These are phyloP conservation scores for Setomelanomma holmii DNA, from an alignment of 2,329 filamentous ascomycete species.

Conservation along the genomic window DNA sequence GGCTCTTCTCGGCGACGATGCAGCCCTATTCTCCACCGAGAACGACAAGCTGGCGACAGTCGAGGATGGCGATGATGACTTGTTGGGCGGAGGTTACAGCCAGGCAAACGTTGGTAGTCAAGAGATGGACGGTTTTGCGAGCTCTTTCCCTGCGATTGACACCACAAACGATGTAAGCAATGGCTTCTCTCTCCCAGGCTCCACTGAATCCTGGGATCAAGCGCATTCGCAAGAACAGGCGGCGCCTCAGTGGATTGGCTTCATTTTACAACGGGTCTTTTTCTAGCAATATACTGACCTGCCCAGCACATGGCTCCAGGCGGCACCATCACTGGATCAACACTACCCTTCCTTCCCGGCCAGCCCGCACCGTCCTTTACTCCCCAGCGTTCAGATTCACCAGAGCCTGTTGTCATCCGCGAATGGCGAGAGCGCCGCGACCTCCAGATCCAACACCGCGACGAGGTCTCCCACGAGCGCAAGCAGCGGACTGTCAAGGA, in stretches of 20 bases:
- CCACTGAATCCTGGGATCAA: too few species aligned
- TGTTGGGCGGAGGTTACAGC: slow-evolving; percentile 68
- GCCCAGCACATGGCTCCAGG: slow-evolving; percentile 73
- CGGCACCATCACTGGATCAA: slow-evolving; percentile 78
- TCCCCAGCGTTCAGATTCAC: slow-evolving; percentile 69
- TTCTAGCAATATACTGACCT: slow-evolving; percentile 16
- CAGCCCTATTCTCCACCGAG: slow-evolving; percentile 82
- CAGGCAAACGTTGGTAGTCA: slow-evolving; percentile 50
- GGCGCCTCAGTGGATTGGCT: slow-evolving; percentile 2
- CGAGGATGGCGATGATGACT: slow-evolving; percentile 72
- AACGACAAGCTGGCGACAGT: slow-evolving; percentile 71
- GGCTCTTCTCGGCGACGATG: slow-evolving; percentile 89
- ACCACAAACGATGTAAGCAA: slow-evolving; percentile 71
- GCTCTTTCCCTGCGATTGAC: slow-evolving; percentile 86
- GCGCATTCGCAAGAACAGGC: neutral
- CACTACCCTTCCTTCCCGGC: slow-evolving; percentile 61
- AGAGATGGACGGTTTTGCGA: slow-evolving; percentile 74
- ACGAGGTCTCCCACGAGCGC: slow-evolving; percentile 81
- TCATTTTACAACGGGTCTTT: neutral
- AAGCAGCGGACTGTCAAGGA: slow-evolving; percentile 87
- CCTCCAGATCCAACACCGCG: slow-evolving; percentile 80
- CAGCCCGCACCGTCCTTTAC: slow-evolving; percentile 46
- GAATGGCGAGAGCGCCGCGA: slow-evolving; percentile 93
- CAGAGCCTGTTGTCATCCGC: slow-evolving; percentile 85
- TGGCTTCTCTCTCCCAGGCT: too few species aligned